phyloP scores from a whole-genome alignment of 768 basidiomycete genomes.

The Lyophyllum decastes region DNA sequence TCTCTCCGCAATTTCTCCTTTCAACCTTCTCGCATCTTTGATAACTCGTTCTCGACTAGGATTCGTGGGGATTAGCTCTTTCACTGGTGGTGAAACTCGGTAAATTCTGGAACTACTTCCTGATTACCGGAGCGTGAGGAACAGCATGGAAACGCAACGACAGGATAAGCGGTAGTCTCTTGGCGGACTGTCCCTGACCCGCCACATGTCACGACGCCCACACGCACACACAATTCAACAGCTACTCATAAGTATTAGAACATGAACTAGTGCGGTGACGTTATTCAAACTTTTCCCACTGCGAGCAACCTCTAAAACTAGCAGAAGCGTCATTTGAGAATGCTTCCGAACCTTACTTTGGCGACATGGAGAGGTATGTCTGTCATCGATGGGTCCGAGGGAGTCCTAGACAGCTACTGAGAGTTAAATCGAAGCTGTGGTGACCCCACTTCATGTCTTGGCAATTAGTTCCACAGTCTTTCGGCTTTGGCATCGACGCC shows the following conservation, averaged over 20 bases:
- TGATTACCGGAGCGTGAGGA: no score
- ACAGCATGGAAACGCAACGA: no score
- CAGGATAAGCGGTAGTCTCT: no score
- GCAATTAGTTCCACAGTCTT: conserved; percentile 16
- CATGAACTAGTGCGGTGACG: neutral
- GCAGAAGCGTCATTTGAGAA: neutral
- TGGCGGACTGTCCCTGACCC: neutral
- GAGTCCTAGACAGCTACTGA: no score
- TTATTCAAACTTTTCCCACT: neutral
- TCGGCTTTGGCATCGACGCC: conserved; percentile 17
- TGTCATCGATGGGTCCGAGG: no score
- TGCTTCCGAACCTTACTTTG: neutral
- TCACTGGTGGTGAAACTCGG: neutral
- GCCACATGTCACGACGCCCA: neutral
- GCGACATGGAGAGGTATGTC: neutral
- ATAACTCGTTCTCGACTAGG: neutral
- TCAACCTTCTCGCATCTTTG: neutral
- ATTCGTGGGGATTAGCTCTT: neutral
- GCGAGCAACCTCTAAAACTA: neutral
- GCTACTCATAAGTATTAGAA: neutral
- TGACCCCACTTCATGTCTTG: conserved; percentile 13
- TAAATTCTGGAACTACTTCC: neutral
- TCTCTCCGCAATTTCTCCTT: neutral
- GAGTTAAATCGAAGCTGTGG: neutral
- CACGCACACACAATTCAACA: neutral